Evolutionary conservation across 2,329 filamentous ascomycete species (phyloP).

Genomic region (Colletotrichum plurivorum): DNA sequence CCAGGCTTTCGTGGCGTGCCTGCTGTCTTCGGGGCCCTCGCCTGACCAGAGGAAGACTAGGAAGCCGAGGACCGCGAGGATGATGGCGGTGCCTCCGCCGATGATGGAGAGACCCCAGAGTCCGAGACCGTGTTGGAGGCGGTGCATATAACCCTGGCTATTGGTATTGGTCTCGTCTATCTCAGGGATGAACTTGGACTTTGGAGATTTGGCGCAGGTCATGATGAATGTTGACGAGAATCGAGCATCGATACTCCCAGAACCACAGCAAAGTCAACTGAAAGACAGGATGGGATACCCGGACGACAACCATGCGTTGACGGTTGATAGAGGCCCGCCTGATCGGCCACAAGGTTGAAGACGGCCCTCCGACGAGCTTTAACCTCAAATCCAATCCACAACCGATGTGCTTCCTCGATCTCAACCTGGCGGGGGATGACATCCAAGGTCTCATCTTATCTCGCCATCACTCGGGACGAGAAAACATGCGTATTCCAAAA

Average conservation of each 20-base stretch:
- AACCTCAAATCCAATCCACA: no score
- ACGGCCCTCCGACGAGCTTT: background rate
- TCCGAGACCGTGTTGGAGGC: conserved; percentile 25
- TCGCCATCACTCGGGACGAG: background rate
- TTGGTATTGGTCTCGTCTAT: background rate
- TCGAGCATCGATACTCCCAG: background rate
- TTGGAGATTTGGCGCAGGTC: conserved; percentile 12
- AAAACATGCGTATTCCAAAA: conserved; percentile 30
- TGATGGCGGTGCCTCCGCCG: conserved; percentile 38
- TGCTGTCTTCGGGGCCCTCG: conserved; percentile 36
- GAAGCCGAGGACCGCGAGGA: conserved; percentile 41
- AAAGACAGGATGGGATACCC: background rate
- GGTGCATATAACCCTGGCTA: background rate
- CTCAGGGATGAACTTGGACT: background rate
- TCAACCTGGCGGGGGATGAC: no score
- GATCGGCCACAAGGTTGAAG: background rate
- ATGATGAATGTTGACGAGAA: background rate
- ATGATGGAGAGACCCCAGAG: conserved; percentile 31
- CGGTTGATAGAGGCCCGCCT: background rate
- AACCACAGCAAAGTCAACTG: background rate
- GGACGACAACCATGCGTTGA: background rate
- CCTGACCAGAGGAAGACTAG: conserved; percentile 42
- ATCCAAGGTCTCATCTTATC: no score
- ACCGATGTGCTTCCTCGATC: no score
- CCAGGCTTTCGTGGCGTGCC: conserved; percentile 38